Evolutionary conservation across 192 early-diverging fungal genomes (phyloP).

Genomic region (Funneliformis geosporum): DNA sequence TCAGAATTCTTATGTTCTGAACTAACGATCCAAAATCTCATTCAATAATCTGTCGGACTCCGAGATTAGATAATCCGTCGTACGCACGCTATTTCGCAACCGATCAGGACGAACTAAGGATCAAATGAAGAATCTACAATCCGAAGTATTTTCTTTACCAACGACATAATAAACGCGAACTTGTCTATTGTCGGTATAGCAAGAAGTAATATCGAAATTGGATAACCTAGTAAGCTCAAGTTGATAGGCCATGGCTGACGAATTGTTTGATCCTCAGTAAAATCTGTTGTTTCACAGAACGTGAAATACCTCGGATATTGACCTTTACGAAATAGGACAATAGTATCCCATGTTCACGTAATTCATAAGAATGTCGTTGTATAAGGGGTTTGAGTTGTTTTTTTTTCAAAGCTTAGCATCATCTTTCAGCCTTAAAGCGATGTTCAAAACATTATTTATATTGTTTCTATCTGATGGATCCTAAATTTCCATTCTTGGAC

Average conservation of each 20-base stretch:
- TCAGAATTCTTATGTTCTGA: constrained; percentile 93
- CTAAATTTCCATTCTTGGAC: constrained; percentile 10
- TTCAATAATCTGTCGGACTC: constrained; percentile 92
- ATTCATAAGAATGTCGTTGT: constrained; percentile 54
- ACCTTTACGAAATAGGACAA: constrained; percentile 81
- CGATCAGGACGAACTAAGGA: constrained; percentile 94
- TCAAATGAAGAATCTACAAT: constrained; percentile 98
- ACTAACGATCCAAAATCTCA: constrained; percentile 93
- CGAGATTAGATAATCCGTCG: constrained; percentile 92
- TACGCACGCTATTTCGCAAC: constrained; percentile 75
- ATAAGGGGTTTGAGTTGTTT: constrained; percentile 61
- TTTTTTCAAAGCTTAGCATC: constrained; percentile 61
- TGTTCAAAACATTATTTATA: constrained; percentile 82
- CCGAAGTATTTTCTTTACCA: constrained; percentile 91
- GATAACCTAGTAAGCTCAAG: constrained; percentile 88
- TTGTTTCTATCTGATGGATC: constrained; percentile 34
- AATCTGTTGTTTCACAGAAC: constrained; percentile 88
- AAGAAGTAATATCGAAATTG: constrained; percentile 96
- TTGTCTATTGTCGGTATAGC: constrained; percentile 90
- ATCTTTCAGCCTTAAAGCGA: constrained; percentile 72
- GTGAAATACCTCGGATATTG: constrained; percentile 94
- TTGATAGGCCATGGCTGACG: constrained; percentile 96
- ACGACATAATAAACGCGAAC: constrained; percentile 95
- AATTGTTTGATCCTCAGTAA: constrained; percentile 89
- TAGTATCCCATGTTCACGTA: constrained; percentile 82